phyloP scores from a whole-genome alignment of 1,284 basidiomycete genomes.

The Cutaneotrichosporon daszewskae region DNA sequence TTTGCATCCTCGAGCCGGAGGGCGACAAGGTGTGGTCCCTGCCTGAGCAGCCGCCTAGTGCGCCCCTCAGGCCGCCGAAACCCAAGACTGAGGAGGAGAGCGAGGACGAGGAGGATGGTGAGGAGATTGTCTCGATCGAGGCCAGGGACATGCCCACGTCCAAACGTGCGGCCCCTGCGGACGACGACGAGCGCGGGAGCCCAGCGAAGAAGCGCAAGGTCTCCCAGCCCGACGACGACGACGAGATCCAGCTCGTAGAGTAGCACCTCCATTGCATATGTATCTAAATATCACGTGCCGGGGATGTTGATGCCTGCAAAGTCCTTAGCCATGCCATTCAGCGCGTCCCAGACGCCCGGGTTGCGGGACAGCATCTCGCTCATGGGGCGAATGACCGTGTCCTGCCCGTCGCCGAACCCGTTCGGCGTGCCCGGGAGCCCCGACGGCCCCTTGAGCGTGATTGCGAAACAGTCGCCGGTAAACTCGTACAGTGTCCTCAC shows the following conservation, averaged over 20 bases:
- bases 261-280: too few species aligned
- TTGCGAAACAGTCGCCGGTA: conserved; percentile 41
- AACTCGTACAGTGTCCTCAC: conserved; percentile 42
- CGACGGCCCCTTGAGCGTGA: conserved; percentile 43
- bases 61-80: too few species aligned
- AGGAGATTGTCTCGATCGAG: too few species aligned
- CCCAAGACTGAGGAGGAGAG: conserved; percentile 4
- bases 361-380: conserved; percentile 16
- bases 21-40: conserved; percentile 6
- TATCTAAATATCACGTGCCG: conserved; percentile 8
- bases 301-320: conserved; percentile 13
- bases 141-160: too few species aligned
- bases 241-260: conserved; percentile 16
- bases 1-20: conserved; percentile 62
- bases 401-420: conserved; percentile 40
- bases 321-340: conserved; percentile 1
- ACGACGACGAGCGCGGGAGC: conserved; percentile 1
- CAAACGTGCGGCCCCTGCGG: conserved; percentile 9
- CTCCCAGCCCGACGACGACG: conserved; percentile 18
- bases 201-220: conserved; percentile 10
- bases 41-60: conserved; percentile 9
- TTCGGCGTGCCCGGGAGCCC: conserved; percentile 32
- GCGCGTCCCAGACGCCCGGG: conserved; percentile 6
- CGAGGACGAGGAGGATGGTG: not conserved
- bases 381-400: conserved; percentile 28